These are phyloP conservation scores for Nyctanthes arbortristis DNA, from an alignment of 257 asterid genomes.

Conservation along the genomic window DNA sequence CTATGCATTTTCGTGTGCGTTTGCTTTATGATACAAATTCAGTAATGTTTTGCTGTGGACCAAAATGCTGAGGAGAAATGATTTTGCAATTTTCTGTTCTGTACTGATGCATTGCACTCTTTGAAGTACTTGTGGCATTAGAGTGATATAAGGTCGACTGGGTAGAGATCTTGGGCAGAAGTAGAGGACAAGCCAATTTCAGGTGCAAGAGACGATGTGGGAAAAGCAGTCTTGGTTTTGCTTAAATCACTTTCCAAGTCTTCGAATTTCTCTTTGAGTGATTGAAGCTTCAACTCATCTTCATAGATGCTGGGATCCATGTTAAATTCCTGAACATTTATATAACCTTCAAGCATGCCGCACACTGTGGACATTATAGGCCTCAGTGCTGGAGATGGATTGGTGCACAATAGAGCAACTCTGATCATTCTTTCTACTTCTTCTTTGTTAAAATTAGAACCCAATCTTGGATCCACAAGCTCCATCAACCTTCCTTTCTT, in stretches of 20 bases:
- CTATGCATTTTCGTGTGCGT: no score
- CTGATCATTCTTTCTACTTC: constrained; percentile 52
- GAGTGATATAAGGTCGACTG: background rate
- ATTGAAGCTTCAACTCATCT: constrained; percentile 43
- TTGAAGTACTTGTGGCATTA: no score
- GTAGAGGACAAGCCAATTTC: constrained; percentile 15
- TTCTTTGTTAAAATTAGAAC: constrained; percentile 31
- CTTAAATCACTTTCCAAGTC: constrained; percentile 27
- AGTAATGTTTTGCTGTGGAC: no score
- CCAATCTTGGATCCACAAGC: constrained; percentile 57
- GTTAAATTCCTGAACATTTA: constrained; percentile 36
- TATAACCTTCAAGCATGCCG: constrained; percentile 53
- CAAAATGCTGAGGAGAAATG: no score
- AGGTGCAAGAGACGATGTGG: background rate
- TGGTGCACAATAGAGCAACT: constrained; percentile 55
- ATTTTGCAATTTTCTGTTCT: no score
- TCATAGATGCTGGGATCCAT: constrained; percentile 40
- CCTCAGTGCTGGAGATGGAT: constrained; percentile 65
- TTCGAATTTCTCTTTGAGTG: constrained; percentile 45
- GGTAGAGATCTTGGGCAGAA: constrained; percentile 9
- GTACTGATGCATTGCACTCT: no score
- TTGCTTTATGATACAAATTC: no score
- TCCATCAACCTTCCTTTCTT: constrained; percentile 45
- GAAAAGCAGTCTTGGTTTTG: constrained; percentile 21
- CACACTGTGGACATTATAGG: constrained; percentile 67